phyloP scores from a whole-genome alignment of 306 rosid genomes.

The Pyrus pyrifolia region DNA sequence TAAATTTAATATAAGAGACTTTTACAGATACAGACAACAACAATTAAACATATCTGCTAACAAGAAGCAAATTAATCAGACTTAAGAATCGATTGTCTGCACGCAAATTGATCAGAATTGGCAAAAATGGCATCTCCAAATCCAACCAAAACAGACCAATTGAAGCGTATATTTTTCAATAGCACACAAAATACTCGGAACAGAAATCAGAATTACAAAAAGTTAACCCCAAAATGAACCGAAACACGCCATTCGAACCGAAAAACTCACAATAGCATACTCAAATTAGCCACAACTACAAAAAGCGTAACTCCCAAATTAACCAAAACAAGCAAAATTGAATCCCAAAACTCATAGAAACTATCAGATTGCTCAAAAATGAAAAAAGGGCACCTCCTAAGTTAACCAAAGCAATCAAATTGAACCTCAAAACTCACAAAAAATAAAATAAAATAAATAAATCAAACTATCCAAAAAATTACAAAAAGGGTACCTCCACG shows the following conservation, averaged over 20 bases:
- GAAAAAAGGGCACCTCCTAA: conserved; percentile 54
- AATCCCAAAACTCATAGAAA: not conserved
- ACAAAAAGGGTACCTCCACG: conserved; percentile 69
- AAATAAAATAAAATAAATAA: not conserved
- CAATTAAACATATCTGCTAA: not conserved
- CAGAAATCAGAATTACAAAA: not conserved
- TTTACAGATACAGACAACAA: not conserved
- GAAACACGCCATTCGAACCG: not conserved
- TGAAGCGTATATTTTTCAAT: not conserved
- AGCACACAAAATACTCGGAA: not conserved
- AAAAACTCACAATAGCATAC: not conserved
- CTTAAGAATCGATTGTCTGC: not conserved
- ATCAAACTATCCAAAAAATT: conserved; percentile 6
- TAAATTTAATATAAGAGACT: not conserved
- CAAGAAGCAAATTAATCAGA: not conserved
- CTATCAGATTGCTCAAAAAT: conserved; percentile 11
- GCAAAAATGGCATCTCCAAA: not conserved
- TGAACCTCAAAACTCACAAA: not conserved
- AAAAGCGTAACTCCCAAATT: not conserved
- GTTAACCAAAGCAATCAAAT: conserved; percentile 44
- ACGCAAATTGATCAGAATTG: conserved; percentile 1
- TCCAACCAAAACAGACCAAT: conserved; percentile 26
- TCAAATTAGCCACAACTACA: conserved; percentile 6
- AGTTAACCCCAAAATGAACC: not conserved
- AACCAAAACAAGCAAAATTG: not conserved